Evolutionary conservation across 2,329 filamentous ascomycete species (phyloP).

Genomic region (Berkeleyomyces basicola): DNA sequence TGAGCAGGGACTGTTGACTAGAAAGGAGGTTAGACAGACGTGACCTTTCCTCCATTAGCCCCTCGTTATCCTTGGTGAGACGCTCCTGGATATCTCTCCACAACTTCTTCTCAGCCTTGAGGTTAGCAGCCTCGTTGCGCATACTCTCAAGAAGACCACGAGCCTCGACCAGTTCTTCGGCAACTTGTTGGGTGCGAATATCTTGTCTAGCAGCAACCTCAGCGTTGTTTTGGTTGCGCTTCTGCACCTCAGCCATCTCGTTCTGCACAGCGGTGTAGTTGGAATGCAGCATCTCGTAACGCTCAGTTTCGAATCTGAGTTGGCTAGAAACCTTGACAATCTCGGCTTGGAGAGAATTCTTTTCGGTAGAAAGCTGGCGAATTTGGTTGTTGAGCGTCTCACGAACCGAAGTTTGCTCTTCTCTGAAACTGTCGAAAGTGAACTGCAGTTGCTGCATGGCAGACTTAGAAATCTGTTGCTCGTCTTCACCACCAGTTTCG

Average conservation of each 20-base stretch:
- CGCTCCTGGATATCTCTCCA: slow-evolving; percentile 90
- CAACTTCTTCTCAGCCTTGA: slow-evolving; percentile 86
- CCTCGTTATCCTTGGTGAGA: slow-evolving; percentile 75
- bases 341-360: slow-evolving; percentile 66
- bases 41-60: slow-evolving; percentile 64
- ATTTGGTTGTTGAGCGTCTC: slow-evolving; percentile 72
- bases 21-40: slow-evolving; percentile 69
- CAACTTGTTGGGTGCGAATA: slow-evolving; percentile 74
- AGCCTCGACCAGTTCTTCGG: slow-evolving; percentile 80
- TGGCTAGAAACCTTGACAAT: slow-evolving; percentile 67
- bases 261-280: slow-evolving; percentile 71
- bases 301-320: slow-evolving; percentile 62
- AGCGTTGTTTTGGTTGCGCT: slow-evolving; percentile 57
- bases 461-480: slow-evolving; percentile 43
- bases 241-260: slow-evolving; percentile 77
- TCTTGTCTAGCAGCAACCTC: slow-evolving; percentile 84
- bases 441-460: slow-evolving; percentile 74
- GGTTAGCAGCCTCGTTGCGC: slow-evolving; percentile 76
- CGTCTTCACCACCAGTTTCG: slow-evolving; percentile 41
- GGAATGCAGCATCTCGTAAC: slow-evolving; percentile 75
- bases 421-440: slow-evolving; percentile 78
- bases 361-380: slow-evolving; percentile 65
- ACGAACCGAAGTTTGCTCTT: slow-evolving; percentile 68
- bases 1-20: slow-evolving; percentile 75
- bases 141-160: slow-evolving; percentile 70